A percentile compares a stretch with the other conserved stretches of the same genome.
These are phyloP conservation scores for Camellia lanceoleosa DNA, from an alignment of 148 eudicot genomes.

Conservation along the genomic window DNA sequence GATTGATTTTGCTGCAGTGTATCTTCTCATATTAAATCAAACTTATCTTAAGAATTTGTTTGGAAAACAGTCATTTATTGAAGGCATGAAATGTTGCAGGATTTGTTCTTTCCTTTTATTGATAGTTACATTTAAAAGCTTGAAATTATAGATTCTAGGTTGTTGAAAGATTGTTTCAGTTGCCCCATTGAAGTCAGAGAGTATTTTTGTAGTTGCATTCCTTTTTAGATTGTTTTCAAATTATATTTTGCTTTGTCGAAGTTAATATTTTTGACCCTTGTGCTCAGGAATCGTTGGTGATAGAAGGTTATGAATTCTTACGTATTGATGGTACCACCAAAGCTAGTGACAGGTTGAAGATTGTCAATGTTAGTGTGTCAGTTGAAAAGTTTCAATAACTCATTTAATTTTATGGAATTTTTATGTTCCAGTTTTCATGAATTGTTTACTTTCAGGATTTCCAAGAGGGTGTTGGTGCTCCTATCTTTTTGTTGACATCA, in stretches of 20 bases:
- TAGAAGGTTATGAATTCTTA: constrained; percentile 57
- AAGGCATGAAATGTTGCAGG: neutral
- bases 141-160: neutral
- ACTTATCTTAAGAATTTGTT: neutral
- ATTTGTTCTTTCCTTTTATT: neutral
- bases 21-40: neutral
- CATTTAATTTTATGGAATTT: neutral
- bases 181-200: neutral
- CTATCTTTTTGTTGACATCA: constrained; percentile 89
- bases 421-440: neutral
- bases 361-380: constrained; percentile 71
- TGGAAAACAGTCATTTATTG: neutral
- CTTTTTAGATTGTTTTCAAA: neutral
- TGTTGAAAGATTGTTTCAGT: neutral
- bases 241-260: neutral
- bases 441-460: constrained; percentile 57
- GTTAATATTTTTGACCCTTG: constrained; percentile 12
- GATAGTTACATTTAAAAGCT: neutral
- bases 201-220: neutral
- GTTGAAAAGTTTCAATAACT: neutral
- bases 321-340: constrained; percentile 97
- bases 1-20: neutral
- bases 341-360: constrained; percentile 67
- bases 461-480: constrained; percentile 87
- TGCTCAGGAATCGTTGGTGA: constrained; percentile 60